These are phyloP conservation scores for Fusarium sambucinum DNA, from an alignment of 2,329 filamentous ascomycete species.

Conservation along the genomic window DNA sequence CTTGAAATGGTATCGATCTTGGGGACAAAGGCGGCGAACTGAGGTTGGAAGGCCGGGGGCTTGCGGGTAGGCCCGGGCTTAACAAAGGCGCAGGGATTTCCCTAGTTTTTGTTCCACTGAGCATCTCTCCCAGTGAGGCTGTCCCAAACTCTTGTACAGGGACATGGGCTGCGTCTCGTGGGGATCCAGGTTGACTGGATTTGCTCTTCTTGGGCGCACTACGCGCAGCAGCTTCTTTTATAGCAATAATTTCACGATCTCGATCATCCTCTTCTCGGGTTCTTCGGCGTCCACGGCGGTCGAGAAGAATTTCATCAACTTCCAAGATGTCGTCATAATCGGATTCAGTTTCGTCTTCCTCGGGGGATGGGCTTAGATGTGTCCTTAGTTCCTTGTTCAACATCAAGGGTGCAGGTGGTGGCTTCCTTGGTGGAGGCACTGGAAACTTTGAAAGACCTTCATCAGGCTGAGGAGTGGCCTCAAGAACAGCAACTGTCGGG, in stretches of 20 bases:
- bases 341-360: slow-evolving; percentile 78
- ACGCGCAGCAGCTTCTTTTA: slow-evolving; percentile 75
- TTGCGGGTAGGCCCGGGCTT: slow-evolving; percentile 71
- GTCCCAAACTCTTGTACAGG: slow-evolving; percentile 57
- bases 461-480: slow-evolving; percentile 60
- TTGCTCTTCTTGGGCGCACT: slow-evolving; percentile 81
- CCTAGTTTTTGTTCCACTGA: slow-evolving; percentile 55
- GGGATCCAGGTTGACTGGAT: slow-evolving; percentile 51
- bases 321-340: slow-evolving; percentile 86
- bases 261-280: slow-evolving; percentile 90
- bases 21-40: slow-evolving; percentile 78
- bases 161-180: slow-evolving; percentile 49
- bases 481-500: slow-evolving; percentile 57
- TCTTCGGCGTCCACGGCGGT: slow-evolving; percentile 79
- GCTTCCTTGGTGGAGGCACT: slow-evolving; percentile 77
- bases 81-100: slow-evolving; percentile 60
- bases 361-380: slow-evolving; percentile 48
- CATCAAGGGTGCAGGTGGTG: slow-evolving; percentile 86
- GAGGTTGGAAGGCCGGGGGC: slow-evolving; percentile 69
- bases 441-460: slow-evolving; percentile 65
- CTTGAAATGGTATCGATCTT: slow-evolving; percentile 59
- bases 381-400: slow-evolving; percentile 58
- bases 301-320: slow-evolving; percentile 71
- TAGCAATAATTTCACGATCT: slow-evolving; percentile 76
- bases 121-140: slow-evolving; percentile 65